Base-by-base conservation (phyloP, 768 basidiomycete species). In the Mrakia blollopis region DNA sequence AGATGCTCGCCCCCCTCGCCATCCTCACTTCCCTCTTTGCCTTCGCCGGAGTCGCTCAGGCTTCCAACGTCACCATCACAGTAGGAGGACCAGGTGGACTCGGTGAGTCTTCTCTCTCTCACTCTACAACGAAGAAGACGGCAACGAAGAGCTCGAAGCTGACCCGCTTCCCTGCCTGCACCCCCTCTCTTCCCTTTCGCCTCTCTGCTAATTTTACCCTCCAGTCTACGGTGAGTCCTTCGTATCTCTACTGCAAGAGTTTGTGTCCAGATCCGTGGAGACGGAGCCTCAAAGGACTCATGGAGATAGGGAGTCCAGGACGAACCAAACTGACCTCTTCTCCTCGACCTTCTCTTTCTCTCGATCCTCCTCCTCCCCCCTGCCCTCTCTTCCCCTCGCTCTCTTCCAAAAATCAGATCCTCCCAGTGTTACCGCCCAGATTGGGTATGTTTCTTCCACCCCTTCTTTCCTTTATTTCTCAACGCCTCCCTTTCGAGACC, bases 1-100 rank as follows among this genome's bases (percentile, higher is more conserved):
- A 18, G 35, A 68, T 68, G 65, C 37, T 68, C 65, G 37, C 65
- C 11, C 65, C 65, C 25, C 35, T 39, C 39, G 35, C 65, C 65
- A 35, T 68, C 18, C 37, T 68, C 39, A 11, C 65, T 37, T 68
- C 65, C 25, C 65, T 68, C 13, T 35, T 39, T 39, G 35, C 39
- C 18, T 37, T 68, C 37, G 14, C 65, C 14, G 65, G 35, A 37
- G 18, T 41, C 21, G 37, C 37, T 2, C 14, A 18, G 18, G 65
- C 65, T 14, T 23, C 25, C 16, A 68, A 68, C 65, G 8, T 37
- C 39, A 68, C 65, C 18, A 39, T 68, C 35, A 39, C 35, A 1
- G 65, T 68, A 1, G 65, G 65, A 68, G 65, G 65, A 39, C 8
- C 65, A 11, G 35, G 39, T 21, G 65, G 65, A 21, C 25, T 68